Percentiles rank a stretch among this genome's conserved stretches.
phyloP scores from a whole-genome alignment of 1,284 basidiomycete genomes.

The Flammula alnicola region DNA sequence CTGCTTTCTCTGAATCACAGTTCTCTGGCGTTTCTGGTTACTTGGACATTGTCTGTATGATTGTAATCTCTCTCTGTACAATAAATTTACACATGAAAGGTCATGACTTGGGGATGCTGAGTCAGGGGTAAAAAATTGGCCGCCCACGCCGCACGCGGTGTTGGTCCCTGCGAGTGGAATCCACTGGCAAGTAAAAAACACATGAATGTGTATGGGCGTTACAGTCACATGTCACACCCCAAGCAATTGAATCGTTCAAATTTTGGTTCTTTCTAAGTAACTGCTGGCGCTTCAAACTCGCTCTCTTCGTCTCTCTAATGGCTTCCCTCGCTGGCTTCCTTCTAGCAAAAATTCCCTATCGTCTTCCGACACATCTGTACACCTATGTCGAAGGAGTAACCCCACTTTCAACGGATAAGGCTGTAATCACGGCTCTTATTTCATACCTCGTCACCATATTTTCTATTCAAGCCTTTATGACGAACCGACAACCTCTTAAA shows the following conservation, averaged over 20 bases:
- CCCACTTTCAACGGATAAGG: conserved; percentile 80
- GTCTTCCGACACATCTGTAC: conserved; percentile 65
- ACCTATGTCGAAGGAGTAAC: conserved; percentile 77
- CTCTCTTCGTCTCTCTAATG: conserved; percentile 47
- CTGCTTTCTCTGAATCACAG: neutral
- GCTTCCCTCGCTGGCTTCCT: conserved; percentile 75
- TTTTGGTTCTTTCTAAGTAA: conserved; percentile 22
- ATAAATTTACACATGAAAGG: conserved; percentile 1
- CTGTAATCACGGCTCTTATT: conserved; percentile 72
- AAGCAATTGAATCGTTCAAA: conserved; percentile 29
- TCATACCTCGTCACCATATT: conserved; percentile 92
- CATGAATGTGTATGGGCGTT: conserved; percentile 19
- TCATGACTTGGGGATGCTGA: neutral
- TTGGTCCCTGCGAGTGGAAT: conserved; percentile 2
- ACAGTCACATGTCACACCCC: conserved; percentile 22
- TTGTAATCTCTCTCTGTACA: conserved; percentile 3
- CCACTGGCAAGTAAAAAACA: conserved; percentile 18
- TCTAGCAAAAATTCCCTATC: conserved; percentile 54
- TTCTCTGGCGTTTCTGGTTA: neutral
- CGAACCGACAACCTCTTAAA: conserved; percentile 72
- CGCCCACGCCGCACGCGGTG: neutral
- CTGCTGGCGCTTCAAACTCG: conserved; percentile 20
- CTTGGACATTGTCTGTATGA: conserved; percentile 1
- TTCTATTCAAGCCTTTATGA: conserved; percentile 86
- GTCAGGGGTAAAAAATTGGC: neutral